These are phyloP conservation scores for Ogataea corticis DNA, from an alignment of 805 yeast species.

Conservation along the genomic window DNA sequence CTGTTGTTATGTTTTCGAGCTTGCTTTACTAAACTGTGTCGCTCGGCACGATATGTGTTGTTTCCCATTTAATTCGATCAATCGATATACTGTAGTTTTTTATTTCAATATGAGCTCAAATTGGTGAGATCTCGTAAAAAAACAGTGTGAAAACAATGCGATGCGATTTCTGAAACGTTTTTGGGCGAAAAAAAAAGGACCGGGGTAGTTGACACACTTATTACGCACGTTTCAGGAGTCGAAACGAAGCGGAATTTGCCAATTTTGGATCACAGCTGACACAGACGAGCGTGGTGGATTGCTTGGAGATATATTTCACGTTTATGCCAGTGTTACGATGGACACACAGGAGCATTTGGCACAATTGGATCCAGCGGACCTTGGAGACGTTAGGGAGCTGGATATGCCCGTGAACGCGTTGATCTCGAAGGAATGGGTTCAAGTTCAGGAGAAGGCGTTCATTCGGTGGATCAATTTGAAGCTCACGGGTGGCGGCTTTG, in stretches of 20 bases:
- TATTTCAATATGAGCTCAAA: background rate
- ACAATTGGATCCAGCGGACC: too few species aligned
- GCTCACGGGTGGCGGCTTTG: slow-evolving; percentile 21
- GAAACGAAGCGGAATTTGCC: too few species aligned
- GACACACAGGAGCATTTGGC: too few species aligned
- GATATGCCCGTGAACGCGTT: slow-evolving; percentile 4
- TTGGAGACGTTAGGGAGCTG: too few species aligned
- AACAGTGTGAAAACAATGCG: too few species aligned
- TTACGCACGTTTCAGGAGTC: background rate
- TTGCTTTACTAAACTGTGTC: background rate
- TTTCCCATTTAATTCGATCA: background rate
- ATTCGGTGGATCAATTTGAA: slow-evolving; percentile 50
- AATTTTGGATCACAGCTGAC: background rate
- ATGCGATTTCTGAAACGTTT: too few species aligned
- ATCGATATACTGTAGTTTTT: too few species aligned
- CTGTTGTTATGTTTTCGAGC: background rate
- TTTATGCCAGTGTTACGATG: too few species aligned
- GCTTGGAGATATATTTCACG: background rate
- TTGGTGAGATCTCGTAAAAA: too few species aligned
- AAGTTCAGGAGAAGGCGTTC: slow-evolving; percentile 49
- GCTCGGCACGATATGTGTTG: background rate
- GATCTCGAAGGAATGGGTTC: slow-evolving; percentile 38
- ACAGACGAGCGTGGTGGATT: background rate
- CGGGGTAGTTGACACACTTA: slow-evolving; percentile 1
- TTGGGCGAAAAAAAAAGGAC: slow-evolving; percentile 1